phyloP scores from a whole-genome alignment of 306 rosid genomes.

The Rubus parviflorus region DNA sequence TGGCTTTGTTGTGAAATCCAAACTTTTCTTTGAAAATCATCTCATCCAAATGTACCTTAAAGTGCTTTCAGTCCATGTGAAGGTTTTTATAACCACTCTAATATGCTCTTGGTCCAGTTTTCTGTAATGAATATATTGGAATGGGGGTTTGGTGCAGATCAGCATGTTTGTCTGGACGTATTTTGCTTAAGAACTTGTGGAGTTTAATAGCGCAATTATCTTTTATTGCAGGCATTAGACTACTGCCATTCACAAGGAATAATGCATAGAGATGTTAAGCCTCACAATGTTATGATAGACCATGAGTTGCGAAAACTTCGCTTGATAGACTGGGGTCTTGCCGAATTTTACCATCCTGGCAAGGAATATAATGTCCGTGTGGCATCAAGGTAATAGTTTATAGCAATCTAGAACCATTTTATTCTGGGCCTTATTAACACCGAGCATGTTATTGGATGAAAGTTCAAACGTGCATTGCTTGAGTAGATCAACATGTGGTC shows the following conservation, averaged over 20 bases:
- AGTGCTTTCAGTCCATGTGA: neutral
- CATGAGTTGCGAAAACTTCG: conserved; percentile 87
- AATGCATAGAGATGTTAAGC: conserved; percentile 91
- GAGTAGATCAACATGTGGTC: neutral
- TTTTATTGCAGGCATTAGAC: conserved; percentile 67
- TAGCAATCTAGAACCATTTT: neutral
- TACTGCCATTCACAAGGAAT: conserved; percentile 93
- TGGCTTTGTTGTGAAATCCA: neutral
- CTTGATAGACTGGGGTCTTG: conserved; percentile 93
- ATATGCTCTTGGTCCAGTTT: neutral
- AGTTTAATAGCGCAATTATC: neutral
- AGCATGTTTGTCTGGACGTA: neutral
- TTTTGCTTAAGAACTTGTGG: neutral
- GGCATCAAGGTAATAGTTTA: conserved; percentile 66
- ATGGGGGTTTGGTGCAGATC: neutral
- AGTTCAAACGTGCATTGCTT: neutral
- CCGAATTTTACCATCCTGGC: conserved; percentile 89
- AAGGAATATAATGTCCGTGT: conserved; percentile 91
- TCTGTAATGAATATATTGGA: neutral
- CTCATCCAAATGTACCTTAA: neutral
- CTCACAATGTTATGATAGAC: conserved; percentile 94
- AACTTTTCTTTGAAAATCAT: neutral
- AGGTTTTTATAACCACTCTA: neutral
- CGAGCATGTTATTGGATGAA: neutral
- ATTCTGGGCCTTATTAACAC: neutral